Conservation (phyloP, 768 basidiomycete species). For the Suillus ampliporus region DNA sequence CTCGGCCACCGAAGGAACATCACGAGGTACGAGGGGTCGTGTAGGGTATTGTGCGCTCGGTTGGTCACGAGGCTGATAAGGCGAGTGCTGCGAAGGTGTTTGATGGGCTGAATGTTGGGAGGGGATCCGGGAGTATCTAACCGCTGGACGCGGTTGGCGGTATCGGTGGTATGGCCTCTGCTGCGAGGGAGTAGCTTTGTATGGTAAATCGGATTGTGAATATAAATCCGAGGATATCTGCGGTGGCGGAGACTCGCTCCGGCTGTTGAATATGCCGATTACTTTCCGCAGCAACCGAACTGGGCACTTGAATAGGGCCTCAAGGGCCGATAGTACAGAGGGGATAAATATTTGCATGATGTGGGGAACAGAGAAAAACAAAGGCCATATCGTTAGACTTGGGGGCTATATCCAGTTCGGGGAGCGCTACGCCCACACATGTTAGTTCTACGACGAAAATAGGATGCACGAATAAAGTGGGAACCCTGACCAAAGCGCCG, state of each 20-base stretch:
- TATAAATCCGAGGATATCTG: background rate
- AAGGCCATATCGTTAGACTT: background rate
- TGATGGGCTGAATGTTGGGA: too few species aligned
- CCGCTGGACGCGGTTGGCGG: background rate
- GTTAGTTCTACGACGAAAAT: background rate
- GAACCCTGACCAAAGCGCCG: background rate
- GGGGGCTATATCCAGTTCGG: background rate
- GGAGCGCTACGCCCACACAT: background rate
- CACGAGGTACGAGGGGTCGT: too few species aligned
- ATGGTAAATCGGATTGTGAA: background rate
- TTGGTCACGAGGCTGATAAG: too few species aligned
- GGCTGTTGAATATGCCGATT: background rate
- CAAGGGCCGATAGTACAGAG: background rate
- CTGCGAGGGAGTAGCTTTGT: background rate
- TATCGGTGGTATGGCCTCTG: too few species aligned
- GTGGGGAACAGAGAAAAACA: background rate
- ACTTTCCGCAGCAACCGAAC: background rate
- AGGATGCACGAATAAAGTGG: background rate
- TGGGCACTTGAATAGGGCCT: background rate
- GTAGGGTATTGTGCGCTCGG: too few species aligned
- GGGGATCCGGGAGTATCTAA: too few species aligned
- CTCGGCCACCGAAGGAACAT: too few species aligned
- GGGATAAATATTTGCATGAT: background rate
- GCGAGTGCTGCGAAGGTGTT: too few species aligned
- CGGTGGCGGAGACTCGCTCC: background rate